These are phyloP conservation scores for Middelhovenomyces tepae DNA, from an alignment of 805 yeast species.

Conservation along the genomic window DNA sequence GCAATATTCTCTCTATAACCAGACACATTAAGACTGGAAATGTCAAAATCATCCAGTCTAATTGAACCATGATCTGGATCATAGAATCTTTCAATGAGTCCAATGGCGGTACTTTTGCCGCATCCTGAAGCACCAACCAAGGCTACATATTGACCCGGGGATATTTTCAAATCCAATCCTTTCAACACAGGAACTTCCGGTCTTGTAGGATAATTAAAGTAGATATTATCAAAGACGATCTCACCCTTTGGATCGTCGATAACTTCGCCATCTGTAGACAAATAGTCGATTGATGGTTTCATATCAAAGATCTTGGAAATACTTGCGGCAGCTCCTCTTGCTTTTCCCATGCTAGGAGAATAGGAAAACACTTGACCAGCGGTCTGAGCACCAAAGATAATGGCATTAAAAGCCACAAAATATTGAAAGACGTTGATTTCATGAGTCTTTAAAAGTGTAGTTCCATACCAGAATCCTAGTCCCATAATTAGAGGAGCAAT, in stretches of 20 bases:
- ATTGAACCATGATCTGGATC: constrained; percentile 1
- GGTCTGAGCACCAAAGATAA: constrained; percentile 10
- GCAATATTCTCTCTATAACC: constrained; percentile 40
- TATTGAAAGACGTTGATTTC: constrained; percentile 16
- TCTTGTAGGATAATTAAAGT: constrained; percentile 50
- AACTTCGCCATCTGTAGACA: constrained; percentile 1
- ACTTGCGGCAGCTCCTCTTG: not conserved
- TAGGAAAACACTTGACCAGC: constrained; percentile 4
- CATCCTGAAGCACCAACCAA: constrained; percentile 50
- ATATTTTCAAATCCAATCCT: constrained; percentile 35
- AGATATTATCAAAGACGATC: constrained; percentile 41
- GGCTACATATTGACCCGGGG: constrained; percentile 39
- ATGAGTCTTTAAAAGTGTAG: constrained; percentile 15
- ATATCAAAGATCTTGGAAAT: not conserved
- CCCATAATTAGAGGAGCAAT: constrained; percentile 18
- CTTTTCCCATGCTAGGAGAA: not conserved
- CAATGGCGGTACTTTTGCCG: constrained; percentile 42
- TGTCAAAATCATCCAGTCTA: constrained; percentile 19
- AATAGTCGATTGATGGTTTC: not conserved
- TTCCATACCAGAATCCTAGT: constrained; percentile 25
- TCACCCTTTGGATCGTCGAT: constrained; percentile 30
- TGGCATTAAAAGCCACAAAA: constrained; percentile 19
- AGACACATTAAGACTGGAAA: constrained; percentile 35
- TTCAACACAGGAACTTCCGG: constrained; percentile 35
- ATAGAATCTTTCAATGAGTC: constrained; percentile 29